Evolutionary conservation across 2,329 filamentous ascomycete species (phyloP), one percentile per base, ranked within the genome.

Genomic region (Pseudohalonectria lignicola): DNA sequence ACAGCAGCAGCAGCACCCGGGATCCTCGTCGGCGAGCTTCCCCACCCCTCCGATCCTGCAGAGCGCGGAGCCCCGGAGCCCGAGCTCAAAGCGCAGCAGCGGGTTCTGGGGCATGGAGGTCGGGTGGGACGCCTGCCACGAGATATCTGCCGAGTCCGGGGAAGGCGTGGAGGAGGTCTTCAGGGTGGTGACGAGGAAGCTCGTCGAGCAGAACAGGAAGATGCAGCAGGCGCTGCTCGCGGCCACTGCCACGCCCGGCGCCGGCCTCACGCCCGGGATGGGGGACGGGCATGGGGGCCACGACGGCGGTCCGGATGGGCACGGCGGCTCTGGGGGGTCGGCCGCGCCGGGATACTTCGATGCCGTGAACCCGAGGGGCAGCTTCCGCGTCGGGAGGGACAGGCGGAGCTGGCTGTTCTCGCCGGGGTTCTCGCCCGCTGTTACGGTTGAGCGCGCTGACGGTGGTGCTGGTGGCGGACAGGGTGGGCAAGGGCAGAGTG

Each of bases 111-210:
- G 82, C 17, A 85, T 92, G 56, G 88, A 95, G 54, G 79, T 87
- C 5, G 87, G 88, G 37, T 96, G 90, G 88, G 88, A 95, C 53
- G 93, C 87, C 45, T 96, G 90, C 57, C 92, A 96, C 59, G 92
- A 98, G 64, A 90, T 98, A 53, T 88, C 81, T 49, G 88, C 90
- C 34, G 90, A 93, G 66, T 87, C 82, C 52, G 88, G 88, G 40
- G 88, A 95, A 65, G 90, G 90, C 15, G 88, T 98, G 15, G 92
- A 96, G 50, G 92, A 96, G 60, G 87, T 98, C 0, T 96, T 96
- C 51, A 74, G 90, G 16, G 74, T 77, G 31, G 73, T 78, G 12
- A 70, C 73, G 26, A 62, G 74, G 42, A 78, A 78, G 55, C 67
- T 78, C 40, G 74, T 77, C 47, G 74, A 77, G 57, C 72, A 76